Base-by-base conservation (phyloP, 1,284 basidiomycete species). In the Fistulina hepatica region DNA sequence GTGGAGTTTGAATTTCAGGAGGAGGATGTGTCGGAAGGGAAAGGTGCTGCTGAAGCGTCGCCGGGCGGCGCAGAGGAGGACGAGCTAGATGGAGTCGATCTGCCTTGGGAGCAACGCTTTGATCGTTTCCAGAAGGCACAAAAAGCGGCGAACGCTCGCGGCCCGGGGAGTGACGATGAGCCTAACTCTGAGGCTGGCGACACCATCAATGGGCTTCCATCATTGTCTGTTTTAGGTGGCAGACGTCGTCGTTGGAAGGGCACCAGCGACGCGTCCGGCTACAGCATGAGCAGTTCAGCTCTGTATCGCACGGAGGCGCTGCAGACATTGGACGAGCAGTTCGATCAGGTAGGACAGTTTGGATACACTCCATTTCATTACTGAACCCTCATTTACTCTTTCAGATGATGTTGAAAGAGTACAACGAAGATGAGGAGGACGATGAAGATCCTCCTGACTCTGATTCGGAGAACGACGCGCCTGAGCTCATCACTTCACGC, bases 261-360 rank as follows among this genome's bases (percentile, higher is more conserved):
- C 6, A 67, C 76, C 1, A 88, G 83, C 30, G 81, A 90, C 48
- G 88, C 85, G 2, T 89, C 88, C 15, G 89, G 88, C 9, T 93
- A 92, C 66, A 89, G 83, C 55, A 97, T 99, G 94, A 94, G 84
- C 53, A 92, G 88, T 50, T 93, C 90, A 3, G 90, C 90, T 17
- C 92, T 98, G 85, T 89, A 80, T 61, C 73, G 95, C 27, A 98
- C 91, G 51, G 78, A 92, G 49, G 81, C 89, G 0, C 62, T 98
- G 23, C 76, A 84, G 32, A 81, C 80, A 5, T 69, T 99, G 20
- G 95, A 99, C 53, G 90, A 95, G 49, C 76, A 80, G 9, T 99
- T 98, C 52, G 92, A 97, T 50, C 77, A 89, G 70, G 91, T 90
- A 48, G 48, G n/a, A n/a, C n/a, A n/a, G n/a, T n/a, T n/a, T n/a